phyloP scores from a whole-genome alignment of 2,329 filamentous ascomycete genomes.

The Aspergillus pseudonomiae region DNA sequence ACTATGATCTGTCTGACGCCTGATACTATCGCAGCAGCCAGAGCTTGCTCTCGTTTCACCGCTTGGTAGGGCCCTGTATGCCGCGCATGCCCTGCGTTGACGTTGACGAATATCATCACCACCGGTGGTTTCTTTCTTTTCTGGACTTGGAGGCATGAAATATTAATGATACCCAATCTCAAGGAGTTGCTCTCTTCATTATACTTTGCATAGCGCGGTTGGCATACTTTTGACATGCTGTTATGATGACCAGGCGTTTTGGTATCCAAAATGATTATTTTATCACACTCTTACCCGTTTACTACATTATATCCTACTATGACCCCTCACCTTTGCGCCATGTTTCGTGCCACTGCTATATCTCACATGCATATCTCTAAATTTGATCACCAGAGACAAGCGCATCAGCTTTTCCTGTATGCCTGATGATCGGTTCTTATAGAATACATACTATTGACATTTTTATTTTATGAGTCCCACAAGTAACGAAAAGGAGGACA shows the following conservation, averaged over 20 bases:
- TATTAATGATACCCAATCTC: slow-evolving; percentile 44
- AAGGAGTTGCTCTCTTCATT: slow-evolving; percentile 29
- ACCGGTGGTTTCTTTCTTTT: slow-evolving; percentile 10
- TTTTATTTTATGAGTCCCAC: neutral
- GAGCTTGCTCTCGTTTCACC: neutral
- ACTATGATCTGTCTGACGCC: slow-evolving; percentile 34
- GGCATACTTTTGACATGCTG: slow-evolving; percentile 37
- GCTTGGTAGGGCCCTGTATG: neutral
- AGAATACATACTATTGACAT: neutral
- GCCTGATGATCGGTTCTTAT: neutral
- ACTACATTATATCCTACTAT: slow-evolving; percentile 13
- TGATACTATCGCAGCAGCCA: slow-evolving; percentile 10
- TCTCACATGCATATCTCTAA: slow-evolving; percentile 15
- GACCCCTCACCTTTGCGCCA: slow-evolving; percentile 13
- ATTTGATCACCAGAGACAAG: slow-evolving; percentile 4
- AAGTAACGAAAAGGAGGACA: neutral
- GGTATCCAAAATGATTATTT: slow-evolving; percentile 26
- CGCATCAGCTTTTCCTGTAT: neutral
- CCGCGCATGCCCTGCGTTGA: neutral
- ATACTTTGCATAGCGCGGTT: slow-evolving; percentile 45
- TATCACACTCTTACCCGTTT: slow-evolving; percentile 13
- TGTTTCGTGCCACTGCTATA: slow-evolving; percentile 8
- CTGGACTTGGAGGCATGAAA: slow-evolving; percentile 21
- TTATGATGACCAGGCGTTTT: slow-evolving; percentile 41
- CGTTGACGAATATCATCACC: neutral